Conservation (phyloP, 2,329 filamentous ascomycete genomes). For the Chaetoscypha palmicola region DNA sequence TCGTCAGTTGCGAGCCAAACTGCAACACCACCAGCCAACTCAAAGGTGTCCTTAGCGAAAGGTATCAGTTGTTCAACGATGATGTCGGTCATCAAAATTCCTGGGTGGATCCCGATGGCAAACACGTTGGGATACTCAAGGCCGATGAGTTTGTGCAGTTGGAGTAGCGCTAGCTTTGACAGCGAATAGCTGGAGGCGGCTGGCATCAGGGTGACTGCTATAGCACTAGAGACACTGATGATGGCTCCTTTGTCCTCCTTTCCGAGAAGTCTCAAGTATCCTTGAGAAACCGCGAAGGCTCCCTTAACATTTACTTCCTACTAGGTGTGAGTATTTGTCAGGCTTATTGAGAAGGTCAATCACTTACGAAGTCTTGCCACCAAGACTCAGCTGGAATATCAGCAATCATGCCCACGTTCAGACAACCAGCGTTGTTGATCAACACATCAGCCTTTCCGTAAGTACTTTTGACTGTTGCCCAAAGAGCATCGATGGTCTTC, state of each 20-base stretch:
- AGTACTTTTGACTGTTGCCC: slow-evolving; percentile 16
- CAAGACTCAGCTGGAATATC: slow-evolving; percentile 9
- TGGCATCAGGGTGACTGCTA: slow-evolving; percentile 1
- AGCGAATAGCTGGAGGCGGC: slow-evolving; percentile 10
- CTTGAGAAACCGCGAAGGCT: slow-evolving; percentile 30
- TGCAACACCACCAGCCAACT: slow-evolving; percentile 26
- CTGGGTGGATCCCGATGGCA: slow-evolving; percentile 12
- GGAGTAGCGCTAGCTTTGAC: slow-evolving; percentile 11
- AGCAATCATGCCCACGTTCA: slow-evolving; percentile 1
- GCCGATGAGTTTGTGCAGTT: slow-evolving; percentile 11
- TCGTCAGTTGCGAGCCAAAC: slow-evolving; percentile 26
- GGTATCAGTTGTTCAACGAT: slow-evolving; percentile 18
- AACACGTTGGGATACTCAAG: slow-evolving; percentile 15
- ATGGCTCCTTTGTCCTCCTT: slow-evolving; percentile 11
- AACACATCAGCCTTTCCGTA: slow-evolving; percentile 49
- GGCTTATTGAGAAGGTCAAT: neutral
- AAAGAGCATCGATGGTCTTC: slow-evolving; percentile 13
- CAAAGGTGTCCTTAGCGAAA: slow-evolving; percentile 28
- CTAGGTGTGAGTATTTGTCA: too few species aligned
- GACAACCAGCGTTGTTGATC: slow-evolving; percentile 17
- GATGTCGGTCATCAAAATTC: slow-evolving; percentile 16
- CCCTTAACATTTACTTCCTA: slow-evolving; percentile 32
- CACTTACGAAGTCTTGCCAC: slow-evolving; percentile 20
- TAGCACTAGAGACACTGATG: slow-evolving; percentile 11
- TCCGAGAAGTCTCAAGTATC: slow-evolving; percentile 27